Percentiles rank a stretch among this genome's conserved stretches.
These are phyloP conservation scores for Pyricularia sp. DNA, from an alignment of 2,329 filamentous ascomycete species.

Conservation along the genomic window DNA sequence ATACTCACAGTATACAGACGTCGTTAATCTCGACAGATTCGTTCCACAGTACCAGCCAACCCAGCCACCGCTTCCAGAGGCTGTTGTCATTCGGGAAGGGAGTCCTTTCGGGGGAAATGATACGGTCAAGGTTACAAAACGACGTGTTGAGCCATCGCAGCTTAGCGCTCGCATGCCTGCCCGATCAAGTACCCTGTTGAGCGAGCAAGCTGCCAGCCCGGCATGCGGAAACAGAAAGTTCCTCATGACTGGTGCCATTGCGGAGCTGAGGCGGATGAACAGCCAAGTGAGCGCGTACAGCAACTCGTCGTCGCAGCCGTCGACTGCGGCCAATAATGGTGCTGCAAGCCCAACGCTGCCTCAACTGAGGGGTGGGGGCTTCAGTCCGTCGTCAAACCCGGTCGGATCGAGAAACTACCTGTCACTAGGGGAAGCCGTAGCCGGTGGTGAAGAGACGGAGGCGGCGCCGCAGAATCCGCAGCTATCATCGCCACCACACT, in stretches of 20 bases:
- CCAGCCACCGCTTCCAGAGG: neutral
- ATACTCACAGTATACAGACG: conserved; percentile 3
- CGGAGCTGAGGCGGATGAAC: conserved; percentile 44
- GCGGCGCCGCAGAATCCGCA: neutral
- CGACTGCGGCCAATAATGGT: conserved; percentile 10
- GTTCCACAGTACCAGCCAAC: neutral
- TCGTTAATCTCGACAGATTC: neutral
- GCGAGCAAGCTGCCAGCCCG: neutral
- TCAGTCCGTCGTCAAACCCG: conserved; percentile 20
- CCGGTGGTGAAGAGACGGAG: neutral
- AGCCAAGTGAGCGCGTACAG: conserved; percentile 27
- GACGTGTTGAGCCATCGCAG: neutral
- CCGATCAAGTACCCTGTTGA: neutral
- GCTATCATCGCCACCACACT: neutral
- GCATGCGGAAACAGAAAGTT: neutral
- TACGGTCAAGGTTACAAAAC: neutral
- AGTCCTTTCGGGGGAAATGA: neutral
- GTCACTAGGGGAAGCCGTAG: conserved; percentile 21
- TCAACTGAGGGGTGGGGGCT: conserved; percentile 23
- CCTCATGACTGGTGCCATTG: conserved; percentile 28
- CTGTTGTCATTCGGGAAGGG: neutral
- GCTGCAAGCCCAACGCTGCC: conserved; percentile 26
- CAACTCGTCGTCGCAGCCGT: conserved; percentile 7
- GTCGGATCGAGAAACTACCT: conserved; percentile 33
- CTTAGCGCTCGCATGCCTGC: neutral